These are phyloP conservation scores for Polyporus tsugae DNA, from an alignment of 1,284 basidiomycete species.

Conservation along the genomic window DNA sequence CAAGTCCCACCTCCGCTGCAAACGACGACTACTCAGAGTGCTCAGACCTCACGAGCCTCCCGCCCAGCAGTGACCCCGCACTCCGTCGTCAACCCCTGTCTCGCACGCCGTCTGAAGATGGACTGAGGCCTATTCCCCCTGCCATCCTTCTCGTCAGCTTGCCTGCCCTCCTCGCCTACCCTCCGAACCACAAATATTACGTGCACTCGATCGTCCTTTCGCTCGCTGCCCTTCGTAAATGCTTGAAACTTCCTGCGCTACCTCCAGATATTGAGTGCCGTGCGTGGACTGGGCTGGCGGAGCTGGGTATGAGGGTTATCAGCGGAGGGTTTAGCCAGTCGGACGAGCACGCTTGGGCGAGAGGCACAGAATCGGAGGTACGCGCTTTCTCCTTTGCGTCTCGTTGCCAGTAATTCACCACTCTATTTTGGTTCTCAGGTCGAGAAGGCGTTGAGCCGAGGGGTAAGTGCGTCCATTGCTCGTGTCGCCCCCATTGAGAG, in stretches of 20 bases:
- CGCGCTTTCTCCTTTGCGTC: slow-evolving; percentile 18
- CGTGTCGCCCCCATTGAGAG: not conserved
- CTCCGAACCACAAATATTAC: slow-evolving; percentile 65
- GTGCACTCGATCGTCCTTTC: slow-evolving; percentile 63
- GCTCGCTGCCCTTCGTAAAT: slow-evolving; percentile 60
- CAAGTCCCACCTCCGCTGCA: slow-evolving; percentile 10
- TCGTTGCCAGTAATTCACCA: not conserved
- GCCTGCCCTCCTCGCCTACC: slow-evolving; percentile 65
- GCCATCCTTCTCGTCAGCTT: slow-evolving; percentile 64
- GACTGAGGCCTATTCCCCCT: slow-evolving; percentile 50
- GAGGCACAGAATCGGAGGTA: slow-evolving; percentile 62
- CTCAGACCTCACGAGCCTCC: slow-evolving; percentile 26
- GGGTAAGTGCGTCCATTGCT: slow-evolving; percentile 44
- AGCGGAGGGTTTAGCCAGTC: slow-evolving; percentile 51
- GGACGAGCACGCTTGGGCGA: slow-evolving; percentile 52
- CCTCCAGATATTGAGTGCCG: slow-evolving; percentile 69
- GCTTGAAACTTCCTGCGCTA: slow-evolving; percentile 57
- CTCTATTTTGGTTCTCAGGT: slow-evolving; percentile 43
- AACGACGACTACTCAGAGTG: slow-evolving; percentile 11
- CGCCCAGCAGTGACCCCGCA: slow-evolving; percentile 28
- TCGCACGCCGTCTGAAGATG: slow-evolving; percentile 1
- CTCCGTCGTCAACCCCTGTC: not conserved
- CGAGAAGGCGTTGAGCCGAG: slow-evolving; percentile 59
- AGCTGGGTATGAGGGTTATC: slow-evolving; percentile 66
- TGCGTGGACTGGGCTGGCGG: slow-evolving; percentile 72